Conservation (phyloP, 257 asterid genomes). For the Nicotiana knightiana region DNA sequence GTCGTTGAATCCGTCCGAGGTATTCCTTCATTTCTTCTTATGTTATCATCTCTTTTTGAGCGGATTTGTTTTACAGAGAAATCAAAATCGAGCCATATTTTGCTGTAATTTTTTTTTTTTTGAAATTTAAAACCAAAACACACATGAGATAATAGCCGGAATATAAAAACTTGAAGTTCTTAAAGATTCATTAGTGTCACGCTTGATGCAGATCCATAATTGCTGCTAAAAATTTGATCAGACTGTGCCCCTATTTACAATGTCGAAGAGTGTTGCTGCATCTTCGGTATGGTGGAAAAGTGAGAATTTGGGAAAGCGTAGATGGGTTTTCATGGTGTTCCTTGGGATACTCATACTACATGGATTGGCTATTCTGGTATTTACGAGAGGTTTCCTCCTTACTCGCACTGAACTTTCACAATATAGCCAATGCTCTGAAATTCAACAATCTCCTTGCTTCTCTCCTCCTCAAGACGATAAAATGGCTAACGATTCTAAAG, state of each 20-base stretch:
- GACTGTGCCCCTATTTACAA: background rate
- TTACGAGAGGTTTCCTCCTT: slow-evolving; percentile 90
- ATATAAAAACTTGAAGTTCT: background rate
- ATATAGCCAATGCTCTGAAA: slow-evolving; percentile 66
- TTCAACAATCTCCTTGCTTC: slow-evolving; percentile 63
- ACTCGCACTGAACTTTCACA: slow-evolving; percentile 87
- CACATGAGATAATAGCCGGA: too few species aligned
- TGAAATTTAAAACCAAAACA: too few species aligned
- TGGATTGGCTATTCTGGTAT: slow-evolving; percentile 49
- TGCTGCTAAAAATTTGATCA: background rate
- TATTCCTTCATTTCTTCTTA: too few species aligned
- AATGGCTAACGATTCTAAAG: slow-evolving; percentile 18
- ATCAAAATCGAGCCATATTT: too few species aligned
- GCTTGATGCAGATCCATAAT: background rate
- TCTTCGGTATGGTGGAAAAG: slow-evolving; percentile 18
- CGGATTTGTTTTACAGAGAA: too few species aligned
- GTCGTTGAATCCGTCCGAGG: too few species aligned
- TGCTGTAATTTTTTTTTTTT: too few species aligned
- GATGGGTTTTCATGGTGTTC: slow-evolving; percentile 51
- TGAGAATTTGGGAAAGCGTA: slow-evolving; percentile 41
- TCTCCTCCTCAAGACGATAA: slow-evolving; percentile 27
- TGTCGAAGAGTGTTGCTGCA: background rate
- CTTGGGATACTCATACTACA: slow-evolving; percentile 59
- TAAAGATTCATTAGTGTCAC: background rate
- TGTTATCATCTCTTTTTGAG: too few species aligned